Conservation (phyloP, 345 rosid genomes). For the Citrus inodora region DNA sequence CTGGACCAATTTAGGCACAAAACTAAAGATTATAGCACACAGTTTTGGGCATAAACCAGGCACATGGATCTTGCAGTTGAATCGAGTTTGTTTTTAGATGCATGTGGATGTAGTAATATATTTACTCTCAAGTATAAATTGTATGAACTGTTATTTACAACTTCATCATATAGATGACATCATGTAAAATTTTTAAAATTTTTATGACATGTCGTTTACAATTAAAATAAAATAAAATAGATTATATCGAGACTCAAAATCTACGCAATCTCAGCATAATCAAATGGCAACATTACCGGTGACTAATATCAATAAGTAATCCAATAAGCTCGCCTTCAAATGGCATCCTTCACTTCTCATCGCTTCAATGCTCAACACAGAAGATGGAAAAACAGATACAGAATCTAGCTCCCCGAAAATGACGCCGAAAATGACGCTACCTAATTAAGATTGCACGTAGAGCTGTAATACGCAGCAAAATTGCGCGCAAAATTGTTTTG, state of each 20-base stretch:
- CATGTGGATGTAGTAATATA: no score
- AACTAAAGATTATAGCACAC: no score
- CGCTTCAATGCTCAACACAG: constrained; percentile 4
- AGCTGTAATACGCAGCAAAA: not conserved
- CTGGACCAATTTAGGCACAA: no score
- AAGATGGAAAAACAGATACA: not conserved
- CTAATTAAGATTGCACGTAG: not conserved
- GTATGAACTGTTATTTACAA: no score
- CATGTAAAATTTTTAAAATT: no score
- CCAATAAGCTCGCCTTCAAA: constrained; percentile 12
- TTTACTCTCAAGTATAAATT: no score
- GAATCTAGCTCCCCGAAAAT: not conserved
- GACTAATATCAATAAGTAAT: constrained; percentile 20
- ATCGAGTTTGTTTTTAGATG: no score
- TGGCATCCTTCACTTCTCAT: constrained; percentile 25
- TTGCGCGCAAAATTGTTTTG: not conserved
- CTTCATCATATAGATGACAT: no score
- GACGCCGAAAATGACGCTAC: not conserved
- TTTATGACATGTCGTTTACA: no score
- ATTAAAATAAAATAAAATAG: not conserved
- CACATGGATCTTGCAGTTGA: no score
- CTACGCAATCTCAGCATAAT: not conserved
- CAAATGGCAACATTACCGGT: constrained; percentile 29
- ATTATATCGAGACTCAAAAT: not conserved
- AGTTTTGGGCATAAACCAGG: no score